Evolutionary conservation across 768 basidiomycete species (phyloP), one percentile per base, ranked within the genome.

Genomic region (Lyophyllum decastes): DNA sequence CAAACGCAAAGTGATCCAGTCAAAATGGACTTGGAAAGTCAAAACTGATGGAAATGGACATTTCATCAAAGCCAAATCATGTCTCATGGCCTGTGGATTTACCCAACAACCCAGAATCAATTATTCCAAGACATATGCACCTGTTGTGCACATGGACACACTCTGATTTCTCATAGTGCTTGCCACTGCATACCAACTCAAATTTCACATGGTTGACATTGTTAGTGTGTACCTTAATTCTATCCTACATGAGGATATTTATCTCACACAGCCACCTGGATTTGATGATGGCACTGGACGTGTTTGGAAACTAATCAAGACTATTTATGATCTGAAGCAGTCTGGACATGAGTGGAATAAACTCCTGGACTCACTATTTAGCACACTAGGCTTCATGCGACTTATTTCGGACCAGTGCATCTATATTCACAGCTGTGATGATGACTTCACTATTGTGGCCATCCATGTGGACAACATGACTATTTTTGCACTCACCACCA

Each of bases 141-240:
- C 71, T 1, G 70, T 74, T 21, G 66, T 71, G 38, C 56, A 65
- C 0, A 58, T 75, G 19, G 67, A 72, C 27, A 68, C 71, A 2
- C 55, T 76, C 17, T 58, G 65, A 0, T 52, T 67, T 0, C 4
- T 74, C 0, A 65, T 82, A 2, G 72, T 76, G 5, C 49, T 79
- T 19, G 70, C 78, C 0, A 76, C 78, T 0, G 6, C 52, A 0
- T 45, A 72, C 8, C 59, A 71, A 25, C 73, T 73, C 58, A 65
- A 80, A 6, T 45, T 82, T 4, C 61, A 76, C 19, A 70, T 66
- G 44, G 64, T 81, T 10, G 76, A 85, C 60, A 22, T 68, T 72
- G 43, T 50, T 8, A 49, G 49, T n/a, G 54, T 41, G 9, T 53
- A 72, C 59, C 59, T 76, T n/a, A 64, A 75, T 57, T 68, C 70